Evolutionary conservation across 495 filamentous ascomycete species (phyloP).

Genomic region (Staphylotrichum tortipilum): DNA sequence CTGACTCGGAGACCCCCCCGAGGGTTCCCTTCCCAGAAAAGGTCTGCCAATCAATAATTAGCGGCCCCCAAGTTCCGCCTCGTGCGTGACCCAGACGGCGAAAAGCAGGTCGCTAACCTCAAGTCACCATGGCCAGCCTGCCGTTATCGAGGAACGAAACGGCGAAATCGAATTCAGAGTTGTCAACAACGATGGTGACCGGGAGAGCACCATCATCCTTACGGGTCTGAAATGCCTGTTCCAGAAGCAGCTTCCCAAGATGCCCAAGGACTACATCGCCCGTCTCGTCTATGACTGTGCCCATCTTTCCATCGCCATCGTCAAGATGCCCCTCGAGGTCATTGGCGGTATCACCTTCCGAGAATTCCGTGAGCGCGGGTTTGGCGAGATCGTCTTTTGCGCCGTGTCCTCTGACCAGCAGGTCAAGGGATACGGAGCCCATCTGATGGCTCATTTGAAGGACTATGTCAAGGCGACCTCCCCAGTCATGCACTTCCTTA

Average conservation of each 20-base stretch:
- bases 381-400: slow-evolving; percentile 96
- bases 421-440: slow-evolving; percentile 93
- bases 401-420: slow-evolving; percentile 95
- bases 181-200: slow-evolving; percentile 83
- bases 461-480: slow-evolving; percentile 93
- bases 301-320: slow-evolving; percentile 86
- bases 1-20: not conserved
- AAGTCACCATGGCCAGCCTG: slow-evolving; percentile 49
- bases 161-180: slow-evolving; percentile 93
- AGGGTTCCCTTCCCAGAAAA: slow-evolving; percentile 62
- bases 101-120: not conserved
- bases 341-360: slow-evolving; percentile 91
- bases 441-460: slow-evolving; percentile 94
- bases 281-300: slow-evolving; percentile 93
- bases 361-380: slow-evolving; percentile 77
- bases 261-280: slow-evolving; percentile 97
- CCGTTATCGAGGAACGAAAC: slow-evolving; percentile 81
- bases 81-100: too few species aligned
- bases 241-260: slow-evolving; percentile 94
- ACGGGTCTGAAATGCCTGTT: slow-evolving; percentile 95
- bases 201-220: slow-evolving; percentile 79
- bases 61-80: too few species aligned
- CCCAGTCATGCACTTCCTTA: slow-evolving; percentile 95
- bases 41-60: too few species aligned
- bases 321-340: slow-evolving; percentile 86